phyloP scores from a whole-genome alignment of 2,329 filamentous ascomycete species.

The Sarocladium oryzae region DNA sequence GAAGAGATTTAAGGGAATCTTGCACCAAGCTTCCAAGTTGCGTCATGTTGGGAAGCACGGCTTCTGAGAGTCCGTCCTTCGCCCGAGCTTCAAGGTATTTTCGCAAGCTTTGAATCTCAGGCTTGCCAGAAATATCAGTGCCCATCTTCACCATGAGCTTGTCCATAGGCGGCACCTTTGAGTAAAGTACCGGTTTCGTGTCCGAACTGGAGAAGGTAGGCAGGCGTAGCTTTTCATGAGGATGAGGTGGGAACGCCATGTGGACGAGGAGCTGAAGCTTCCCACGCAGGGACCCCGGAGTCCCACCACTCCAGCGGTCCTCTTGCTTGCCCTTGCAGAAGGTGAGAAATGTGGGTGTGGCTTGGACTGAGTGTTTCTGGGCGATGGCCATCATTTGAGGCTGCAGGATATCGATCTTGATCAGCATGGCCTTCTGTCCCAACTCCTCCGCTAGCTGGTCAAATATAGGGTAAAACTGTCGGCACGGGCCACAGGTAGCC shows the following conservation, averaged over 20 bases:
- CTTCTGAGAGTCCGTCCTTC: conserved; percentile 53
- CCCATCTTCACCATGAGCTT: conserved; percentile 81
- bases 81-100: conserved; percentile 63
- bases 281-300: conserved; percentile 57
- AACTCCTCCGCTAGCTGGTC: conserved; percentile 72
- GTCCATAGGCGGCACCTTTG: conserved; percentile 72
- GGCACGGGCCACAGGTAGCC: conserved; percentile 79
- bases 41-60: conserved; percentile 63
- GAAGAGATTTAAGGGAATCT: conserved; percentile 46
- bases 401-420: conserved; percentile 74
- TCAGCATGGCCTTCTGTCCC: conserved; percentile 59
- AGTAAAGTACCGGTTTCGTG: conserved; percentile 62
- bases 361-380: conserved; percentile 59
- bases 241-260: conserved; percentile 69
- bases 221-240: conserved; percentile 64
- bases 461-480: conserved; percentile 72
- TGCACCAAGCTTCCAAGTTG: conserved; percentile 57
- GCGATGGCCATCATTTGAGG: conserved; percentile 58
- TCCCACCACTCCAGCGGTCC: conserved; percentile 75
- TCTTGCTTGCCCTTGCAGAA: conserved; percentile 71
- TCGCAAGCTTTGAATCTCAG: conserved; percentile 57
- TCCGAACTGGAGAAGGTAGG: conserved; percentile 61
- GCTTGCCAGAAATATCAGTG: conserved; percentile 42
- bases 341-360: conserved; percentile 85
- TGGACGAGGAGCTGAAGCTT: conserved; percentile 70